Evolutionary conservation across 768 basidiomycete genomes (phyloP).

Genomic region (Cubamyces sp.): DNA sequence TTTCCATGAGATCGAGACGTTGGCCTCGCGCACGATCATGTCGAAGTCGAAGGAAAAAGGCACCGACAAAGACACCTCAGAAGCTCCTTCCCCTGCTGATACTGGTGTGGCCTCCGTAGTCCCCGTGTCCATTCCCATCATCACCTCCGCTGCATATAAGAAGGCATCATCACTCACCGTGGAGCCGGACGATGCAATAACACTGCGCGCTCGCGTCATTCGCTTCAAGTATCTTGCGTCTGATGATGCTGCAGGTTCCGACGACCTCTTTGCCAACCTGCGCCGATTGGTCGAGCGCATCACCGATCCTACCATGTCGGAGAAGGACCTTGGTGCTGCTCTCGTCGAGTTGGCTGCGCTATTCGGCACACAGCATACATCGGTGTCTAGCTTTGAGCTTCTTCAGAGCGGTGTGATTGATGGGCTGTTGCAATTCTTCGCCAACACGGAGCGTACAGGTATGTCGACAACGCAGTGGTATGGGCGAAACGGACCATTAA

Average conservation of each 20-base stretch:
- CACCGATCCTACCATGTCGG: slow-evolving; percentile 54
- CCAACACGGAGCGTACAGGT: slow-evolving; percentile 62
- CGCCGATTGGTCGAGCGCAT: slow-evolving; percentile 68
- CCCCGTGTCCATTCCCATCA: slow-evolving; percentile 45
- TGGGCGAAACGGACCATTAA: background rate
- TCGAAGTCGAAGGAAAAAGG: slow-evolving; percentile 53
- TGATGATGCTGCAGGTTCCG: slow-evolving; percentile 58
- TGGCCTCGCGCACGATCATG: slow-evolving; percentile 67
- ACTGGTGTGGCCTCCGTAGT: slow-evolving; percentile 39
- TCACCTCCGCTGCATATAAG: slow-evolving; percentile 59
- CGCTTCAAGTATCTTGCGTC: slow-evolving; percentile 76
- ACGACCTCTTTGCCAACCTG: slow-evolving; percentile 66
- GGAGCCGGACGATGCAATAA: slow-evolving; percentile 90
- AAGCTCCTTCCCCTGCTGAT: slow-evolving; percentile 46
- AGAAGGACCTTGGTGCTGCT: slow-evolving; percentile 63
- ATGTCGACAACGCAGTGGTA: slow-evolving; percentile 33
- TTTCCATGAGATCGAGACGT: slow-evolving; percentile 86
- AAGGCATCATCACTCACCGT: slow-evolving; percentile 69
- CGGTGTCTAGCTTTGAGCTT: slow-evolving; percentile 95
- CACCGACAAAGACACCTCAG: slow-evolving; percentile 38
- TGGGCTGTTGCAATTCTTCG: slow-evolving; percentile 76
- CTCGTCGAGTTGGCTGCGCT: slow-evolving; percentile 78
- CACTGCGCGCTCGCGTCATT: slow-evolving; percentile 88
- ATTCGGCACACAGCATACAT: slow-evolving; percentile 73
- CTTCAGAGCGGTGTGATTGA: slow-evolving; percentile 94